Conservation (phyloP, 495 filamentous ascomycete genomes). For the Xylaria bambusicola region DNA sequence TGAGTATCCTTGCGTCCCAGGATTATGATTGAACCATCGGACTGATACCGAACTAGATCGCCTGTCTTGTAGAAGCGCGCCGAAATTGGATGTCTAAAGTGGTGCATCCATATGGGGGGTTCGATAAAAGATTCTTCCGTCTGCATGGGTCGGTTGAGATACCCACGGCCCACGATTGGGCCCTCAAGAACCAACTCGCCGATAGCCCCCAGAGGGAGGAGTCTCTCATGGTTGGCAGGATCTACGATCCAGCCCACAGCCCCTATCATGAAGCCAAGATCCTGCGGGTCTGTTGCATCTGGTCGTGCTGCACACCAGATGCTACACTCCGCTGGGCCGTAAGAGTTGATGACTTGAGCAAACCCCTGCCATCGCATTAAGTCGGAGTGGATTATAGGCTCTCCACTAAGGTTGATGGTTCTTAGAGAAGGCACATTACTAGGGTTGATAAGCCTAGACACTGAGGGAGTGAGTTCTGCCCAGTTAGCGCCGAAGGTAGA, state of each 20-base stretch:
- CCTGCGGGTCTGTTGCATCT: neutral
- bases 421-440: no score
- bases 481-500: no score
- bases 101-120: conserved; percentile 40
- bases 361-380: no score
- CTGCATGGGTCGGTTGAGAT: conserved; percentile 31
- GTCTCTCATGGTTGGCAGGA: conserved; percentile 30
- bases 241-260: conserved; percentile 37
- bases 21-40: conserved; percentile 27
- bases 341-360: neutral
- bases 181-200: conserved; percentile 41
- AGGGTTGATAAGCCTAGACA: no score
- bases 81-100: neutral
- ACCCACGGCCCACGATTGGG: conserved; percentile 34
- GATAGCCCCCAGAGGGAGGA: conserved; percentile 40
- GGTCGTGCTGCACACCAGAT: neutral
- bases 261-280: neutral
- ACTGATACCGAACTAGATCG: conserved; percentile 13
- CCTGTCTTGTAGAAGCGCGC: conserved; percentile 4
- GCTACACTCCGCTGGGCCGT: neutral
- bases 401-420: no score
- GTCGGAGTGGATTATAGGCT: no score
- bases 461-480: no score
- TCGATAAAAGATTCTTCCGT: conserved; percentile 34
- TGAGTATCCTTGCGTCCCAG: conserved; percentile 21